Conservation (phyloP, 768 basidiomycete species). For the Amanita inopinata region DNA sequence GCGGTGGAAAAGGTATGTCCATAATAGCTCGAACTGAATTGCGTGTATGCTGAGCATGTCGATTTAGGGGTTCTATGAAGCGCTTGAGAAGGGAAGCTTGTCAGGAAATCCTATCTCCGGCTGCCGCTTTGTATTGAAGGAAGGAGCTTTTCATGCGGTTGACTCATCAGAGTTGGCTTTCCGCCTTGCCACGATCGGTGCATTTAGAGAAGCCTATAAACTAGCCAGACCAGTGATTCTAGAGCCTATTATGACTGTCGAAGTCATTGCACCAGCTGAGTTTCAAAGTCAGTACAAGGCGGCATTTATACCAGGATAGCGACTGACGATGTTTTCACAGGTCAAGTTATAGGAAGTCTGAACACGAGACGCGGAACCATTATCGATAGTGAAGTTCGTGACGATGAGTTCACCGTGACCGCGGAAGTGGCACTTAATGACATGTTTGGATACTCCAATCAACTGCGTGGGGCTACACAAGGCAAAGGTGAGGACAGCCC, state of each 20-base stretch:
- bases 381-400: constrained; percentile 90
- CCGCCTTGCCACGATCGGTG: constrained; percentile 81
- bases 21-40: not conserved
- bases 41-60: not conserved
- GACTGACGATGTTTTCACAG: constrained; percentile 21
- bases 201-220: constrained; percentile 84
- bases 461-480: constrained; percentile 88
- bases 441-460: constrained; percentile 97
- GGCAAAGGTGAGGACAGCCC: constrained; percentile 58
- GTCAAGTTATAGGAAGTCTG: constrained; percentile 86
- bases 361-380: constrained; percentile 92
- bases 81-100: constrained; percentile 81
- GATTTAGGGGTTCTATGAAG: constrained; percentile 93
- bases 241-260: constrained; percentile 98
- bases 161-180: constrained; percentile 98
- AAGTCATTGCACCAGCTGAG: constrained; percentile 91
- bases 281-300: constrained; percentile 80
- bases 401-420: constrained; percentile 88
- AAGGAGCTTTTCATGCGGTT: constrained; percentile 87
- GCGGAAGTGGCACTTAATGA: constrained; percentile 95
- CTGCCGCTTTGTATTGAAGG: constrained; percentile 78
- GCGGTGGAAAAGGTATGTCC: constrained; percentile 81
- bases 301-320: not conserved
- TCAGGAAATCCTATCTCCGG: constrained; percentile 85
- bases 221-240: constrained; percentile 73